These are phyloP conservation scores for Neurospora discreta DNA, from an alignment of 495 filamentous ascomycete genomes.

Conservation along the genomic window DNA sequence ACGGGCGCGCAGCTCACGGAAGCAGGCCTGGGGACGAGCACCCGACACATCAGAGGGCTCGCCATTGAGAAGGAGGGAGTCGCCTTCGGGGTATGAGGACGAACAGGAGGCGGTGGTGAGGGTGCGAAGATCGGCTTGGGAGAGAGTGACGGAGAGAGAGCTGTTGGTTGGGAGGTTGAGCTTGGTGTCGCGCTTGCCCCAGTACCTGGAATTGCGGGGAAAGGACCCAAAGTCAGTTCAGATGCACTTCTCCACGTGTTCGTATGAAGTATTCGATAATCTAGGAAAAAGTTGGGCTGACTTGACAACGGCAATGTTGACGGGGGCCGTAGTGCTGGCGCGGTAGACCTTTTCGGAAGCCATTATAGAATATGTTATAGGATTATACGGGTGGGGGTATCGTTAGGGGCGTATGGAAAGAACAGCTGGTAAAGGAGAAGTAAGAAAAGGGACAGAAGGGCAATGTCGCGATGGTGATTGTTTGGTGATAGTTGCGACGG, in stretches of 20 bases:
- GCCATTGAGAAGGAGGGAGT: constrained; percentile 79
- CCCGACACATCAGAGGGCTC: constrained; percentile 71
- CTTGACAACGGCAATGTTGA: constrained; percentile 99
- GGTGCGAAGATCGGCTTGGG: constrained; percentile 84
- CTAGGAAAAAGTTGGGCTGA: constrained; percentile 25
- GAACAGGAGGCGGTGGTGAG: constrained; percentile 95
- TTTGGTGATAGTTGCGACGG: neutral
- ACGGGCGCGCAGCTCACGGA: constrained; percentile 69
- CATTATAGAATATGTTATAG: constrained; percentile 24
- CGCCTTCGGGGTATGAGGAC: constrained; percentile 51
- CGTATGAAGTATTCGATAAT: neutral
- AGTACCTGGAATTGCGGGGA: constrained; percentile 54
- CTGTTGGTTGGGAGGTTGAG: constrained; percentile 97
- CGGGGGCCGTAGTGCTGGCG: constrained; percentile 89
- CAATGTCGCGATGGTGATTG: neutral
- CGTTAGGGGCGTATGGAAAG: neutral
- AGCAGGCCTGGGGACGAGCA: constrained; percentile 81
- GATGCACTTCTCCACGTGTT: neutral
- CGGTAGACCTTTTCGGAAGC: constrained; percentile 54
- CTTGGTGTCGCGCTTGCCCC: constrained; percentile 88
- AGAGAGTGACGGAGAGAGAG: constrained; percentile 90
- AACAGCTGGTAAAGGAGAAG: neutral
- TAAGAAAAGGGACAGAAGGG: neutral
- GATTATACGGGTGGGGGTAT: neutral
- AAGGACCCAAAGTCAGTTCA: constrained; percentile 4